Conservation (phyloP, 1,284 basidiomycete species). For the Apiotrichum porosum region DNA sequence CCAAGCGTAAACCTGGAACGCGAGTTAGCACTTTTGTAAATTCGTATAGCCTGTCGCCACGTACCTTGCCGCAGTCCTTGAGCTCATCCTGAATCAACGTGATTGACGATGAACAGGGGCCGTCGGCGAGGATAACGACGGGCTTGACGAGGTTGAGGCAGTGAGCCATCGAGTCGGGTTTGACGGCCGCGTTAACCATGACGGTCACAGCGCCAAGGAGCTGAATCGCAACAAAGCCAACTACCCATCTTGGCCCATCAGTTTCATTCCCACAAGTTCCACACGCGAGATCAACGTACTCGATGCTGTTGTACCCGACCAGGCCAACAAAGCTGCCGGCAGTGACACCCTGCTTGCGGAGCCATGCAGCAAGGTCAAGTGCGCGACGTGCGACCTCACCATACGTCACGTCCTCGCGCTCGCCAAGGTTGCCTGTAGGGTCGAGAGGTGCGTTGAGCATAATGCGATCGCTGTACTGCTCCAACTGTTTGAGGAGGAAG, state of each 20-base stretch:
- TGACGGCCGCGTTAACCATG: conserved; percentile 33
- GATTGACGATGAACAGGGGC: conserved; percentile 12
- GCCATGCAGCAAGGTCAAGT: conserved; percentile 29
- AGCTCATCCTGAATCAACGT: background rate
- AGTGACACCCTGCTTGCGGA: conserved; percentile 26
- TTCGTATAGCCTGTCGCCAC: too few species aligned
- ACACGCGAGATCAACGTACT: too few species aligned
- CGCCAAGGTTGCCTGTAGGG: background rate
- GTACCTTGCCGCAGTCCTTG: background rate
- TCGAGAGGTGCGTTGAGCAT: conserved; percentile 33
- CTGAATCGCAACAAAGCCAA: conserved; percentile 32
- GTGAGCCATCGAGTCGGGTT: conserved; percentile 21
- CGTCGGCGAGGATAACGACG: conserved; percentile 32
- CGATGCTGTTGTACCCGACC: conserved; percentile 31
- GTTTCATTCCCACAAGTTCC: background rate
- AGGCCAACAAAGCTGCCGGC: conserved; percentile 32
- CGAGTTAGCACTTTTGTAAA: too few species aligned
- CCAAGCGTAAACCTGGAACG: too few species aligned
- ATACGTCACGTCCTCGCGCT: conserved; percentile 25
- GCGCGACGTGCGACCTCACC: conserved; percentile 22
- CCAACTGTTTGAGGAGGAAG: conserved; percentile 25
- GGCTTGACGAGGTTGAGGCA: conserved; percentile 28
- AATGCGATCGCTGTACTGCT: conserved; percentile 20
- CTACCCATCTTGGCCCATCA: conserved; percentile 20
- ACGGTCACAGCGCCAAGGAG: conserved; percentile 40